Conservation (phyloP, 2,329 filamentous ascomycete species). For the Sarocladiaceae sp. region DNA sequence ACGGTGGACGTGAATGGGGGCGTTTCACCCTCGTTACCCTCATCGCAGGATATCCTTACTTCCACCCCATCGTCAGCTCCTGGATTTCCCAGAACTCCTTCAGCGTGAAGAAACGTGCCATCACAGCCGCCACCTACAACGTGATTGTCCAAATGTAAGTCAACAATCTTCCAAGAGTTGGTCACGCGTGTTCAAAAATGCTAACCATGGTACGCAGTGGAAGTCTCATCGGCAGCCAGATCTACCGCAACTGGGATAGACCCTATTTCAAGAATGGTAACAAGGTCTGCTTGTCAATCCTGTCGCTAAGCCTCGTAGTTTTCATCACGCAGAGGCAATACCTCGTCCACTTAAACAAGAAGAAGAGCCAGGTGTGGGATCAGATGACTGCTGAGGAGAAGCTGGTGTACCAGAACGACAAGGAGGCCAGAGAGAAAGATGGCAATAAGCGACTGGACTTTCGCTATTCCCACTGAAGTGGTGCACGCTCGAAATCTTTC, state of each 20-base stretch:
- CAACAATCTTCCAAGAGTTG: neutral
- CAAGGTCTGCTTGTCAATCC: constrained; percentile 49
- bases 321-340: constrained; percentile 46
- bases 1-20: constrained; percentile 44
- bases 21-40: constrained; percentile 48
- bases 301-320: constrained; percentile 41
- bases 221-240: constrained; percentile 38
- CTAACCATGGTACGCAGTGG: too few species aligned
- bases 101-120: constrained; percentile 44
- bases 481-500: too few species aligned
- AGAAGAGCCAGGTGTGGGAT: constrained; percentile 43
- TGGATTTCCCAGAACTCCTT: constrained; percentile 49
- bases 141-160: constrained; percentile 39
- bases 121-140: constrained; percentile 44
- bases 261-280: constrained; percentile 57
- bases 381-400: constrained; percentile 40
- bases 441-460: constrained; percentile 49
- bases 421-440: constrained; percentile 37
- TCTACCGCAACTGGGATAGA: constrained; percentile 47
- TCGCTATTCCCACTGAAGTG: constrained; percentile 42
- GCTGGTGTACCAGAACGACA: constrained; percentile 40
- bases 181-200: too few species aligned
- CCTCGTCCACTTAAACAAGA: constrained; percentile 41
- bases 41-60: constrained; percentile 53
- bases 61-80: constrained; percentile 49